These are phyloP conservation scores for Wallacemonas sp. DNA, from an alignment of 208 protist species.

Conservation along the genomic window DNA sequence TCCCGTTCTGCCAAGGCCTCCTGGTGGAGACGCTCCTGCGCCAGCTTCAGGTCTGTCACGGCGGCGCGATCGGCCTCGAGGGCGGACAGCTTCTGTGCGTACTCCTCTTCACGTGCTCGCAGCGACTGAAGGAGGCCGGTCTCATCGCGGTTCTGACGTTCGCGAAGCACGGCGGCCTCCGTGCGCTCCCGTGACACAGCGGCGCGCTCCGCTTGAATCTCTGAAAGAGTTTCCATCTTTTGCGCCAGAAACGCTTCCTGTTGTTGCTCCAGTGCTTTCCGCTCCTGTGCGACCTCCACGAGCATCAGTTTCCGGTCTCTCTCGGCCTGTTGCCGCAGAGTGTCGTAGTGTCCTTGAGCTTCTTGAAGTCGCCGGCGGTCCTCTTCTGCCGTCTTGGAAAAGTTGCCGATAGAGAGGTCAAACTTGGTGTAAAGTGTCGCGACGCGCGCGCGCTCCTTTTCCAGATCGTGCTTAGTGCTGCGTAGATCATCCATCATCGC, in stretches of 20 bases:
- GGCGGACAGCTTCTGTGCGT: conserved; percentile 49
- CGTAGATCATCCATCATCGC: conserved; percentile 62
- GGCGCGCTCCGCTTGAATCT: conserved; percentile 78
- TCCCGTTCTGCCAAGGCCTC: conserved; percentile 53
- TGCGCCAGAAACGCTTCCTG: conserved; percentile 75
- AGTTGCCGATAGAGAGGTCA: conserved; percentile 63
- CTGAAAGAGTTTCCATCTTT: conserved; percentile 68
- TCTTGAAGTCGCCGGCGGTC: conserved; percentile 68
- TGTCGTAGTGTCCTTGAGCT: conserved; percentile 71
- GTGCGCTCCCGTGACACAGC: conserved; percentile 65
- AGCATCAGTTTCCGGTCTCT: conserved; percentile 79
- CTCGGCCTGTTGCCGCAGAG: conserved; percentile 76
- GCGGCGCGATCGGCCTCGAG: conserved; percentile 68
- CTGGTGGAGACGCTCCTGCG: conserved; percentile 55
- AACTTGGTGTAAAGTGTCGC: conserved; percentile 73
- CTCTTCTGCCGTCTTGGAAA: conserved; percentile 67
- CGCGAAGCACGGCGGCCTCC: conserved; percentile 61
- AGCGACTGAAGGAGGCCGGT: conserved; percentile 68
- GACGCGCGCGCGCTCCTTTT: conserved; percentile 66
- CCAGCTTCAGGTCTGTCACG: conserved; percentile 47
- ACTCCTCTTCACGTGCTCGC: conserved; percentile 72
- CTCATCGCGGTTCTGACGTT: conserved; percentile 82
- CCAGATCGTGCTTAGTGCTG: conserved; percentile 49
- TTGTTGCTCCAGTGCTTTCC: conserved; percentile 81
- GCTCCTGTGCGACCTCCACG: conserved; percentile 74